Evolutionary conservation across 2,329 filamentous ascomycete genomes (phyloP), one percentile per base, ranked within the genome.

Genomic region (Xylaria sp.): DNA sequence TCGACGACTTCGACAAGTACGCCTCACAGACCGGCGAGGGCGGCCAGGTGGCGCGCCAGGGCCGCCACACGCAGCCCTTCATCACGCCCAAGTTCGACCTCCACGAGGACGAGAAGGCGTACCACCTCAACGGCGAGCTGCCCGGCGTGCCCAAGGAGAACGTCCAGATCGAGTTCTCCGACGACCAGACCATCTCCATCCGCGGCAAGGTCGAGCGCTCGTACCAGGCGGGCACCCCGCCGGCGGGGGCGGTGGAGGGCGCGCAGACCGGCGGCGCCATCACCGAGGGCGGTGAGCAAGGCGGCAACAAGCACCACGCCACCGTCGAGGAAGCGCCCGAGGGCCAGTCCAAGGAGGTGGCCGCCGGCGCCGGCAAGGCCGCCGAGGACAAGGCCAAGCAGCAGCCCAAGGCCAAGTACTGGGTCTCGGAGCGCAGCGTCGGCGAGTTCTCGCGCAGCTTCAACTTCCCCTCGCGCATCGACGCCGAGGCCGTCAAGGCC

Each of bases 91-190:
- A 85, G 72, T 93, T 93, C 67, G 89, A 93, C 65, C 81, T 92
- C 54, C 86, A 83, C 69, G 90, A 93, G 75, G 82, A 81, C 16
- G 80, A 81, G 54, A 74, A 83, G 2, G 71, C 77, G 57, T 93
- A 91, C 68, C 86, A 92, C 72, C 85, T 93, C 18, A 84, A 92
- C 64, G 90, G 89, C 66, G 89, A 93, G 72, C 83, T 93, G 6
- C 86, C 89, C 0, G 90, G 90, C 48, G 78, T 92, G 63, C 81
- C 82, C 57, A 88, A 90, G 74, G 85, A 89, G 63, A 78, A 92
- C 66, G 76, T 93, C 67, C 77, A 81, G 68, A 89, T 93, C 69
- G 89, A 92, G 67, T 93, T 92, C 78, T 86, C 84, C 53, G 89
- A 92, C 67, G 78, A 81, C 37, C 86, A 89, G 74, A 91, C 88